Evolutionary conservation across 2,329 filamentous ascomycete species (phyloP), one percentile per base, ranked within the genome.

Genomic region (Cladorrhinum sp.): DNA sequence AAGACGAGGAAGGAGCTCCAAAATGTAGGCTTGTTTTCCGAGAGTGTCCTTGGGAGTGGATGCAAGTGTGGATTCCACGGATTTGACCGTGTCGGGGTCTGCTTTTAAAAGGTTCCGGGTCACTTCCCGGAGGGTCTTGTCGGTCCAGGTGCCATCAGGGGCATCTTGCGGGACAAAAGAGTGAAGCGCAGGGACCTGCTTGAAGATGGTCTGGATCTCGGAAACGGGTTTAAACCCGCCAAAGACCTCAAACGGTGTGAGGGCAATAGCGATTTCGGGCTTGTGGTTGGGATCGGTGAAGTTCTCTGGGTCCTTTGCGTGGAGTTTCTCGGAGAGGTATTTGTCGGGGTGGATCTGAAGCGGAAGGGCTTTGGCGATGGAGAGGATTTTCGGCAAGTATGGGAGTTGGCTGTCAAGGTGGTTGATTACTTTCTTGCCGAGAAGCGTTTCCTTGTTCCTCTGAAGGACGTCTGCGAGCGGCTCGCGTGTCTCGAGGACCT

Each of bases 231-330:
- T 92, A 77, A 87, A 92, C 5, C 89, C 89, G 9, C 85, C 87
- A 66, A 93, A 92, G 0, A 89, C 85, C 71, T 92, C 89, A 67
- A 93, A 92, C 22, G 85, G 82, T 12, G 82, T 80, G 1, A 92
- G 75, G 0, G 89, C 89, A 1, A 93, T 77, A 0, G 89, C 89
- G 57, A 93, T 92, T 70, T 93, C 89, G 1, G 90, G 89, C 74
- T 92, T 92, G 77, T 92, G 89, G 71, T 92, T 92, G 2, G 82
- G 76, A 65, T 93, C 89, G 1, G 83, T 84, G 71, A 89, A 92
- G 60, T 85, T 81, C 2, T 84, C 73, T 0, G 89, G 88, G 57
- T 91, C 79, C 64, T 84, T 72, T 57, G 80, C 71, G 74, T 92
- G 87, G 1, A 92, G 79, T 67, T 85, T 79, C 8, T 79, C 74